Base-by-base conservation (phyloP, 768 basidiomycete genomes). In the Leccinum disarticulatum region DNA sequence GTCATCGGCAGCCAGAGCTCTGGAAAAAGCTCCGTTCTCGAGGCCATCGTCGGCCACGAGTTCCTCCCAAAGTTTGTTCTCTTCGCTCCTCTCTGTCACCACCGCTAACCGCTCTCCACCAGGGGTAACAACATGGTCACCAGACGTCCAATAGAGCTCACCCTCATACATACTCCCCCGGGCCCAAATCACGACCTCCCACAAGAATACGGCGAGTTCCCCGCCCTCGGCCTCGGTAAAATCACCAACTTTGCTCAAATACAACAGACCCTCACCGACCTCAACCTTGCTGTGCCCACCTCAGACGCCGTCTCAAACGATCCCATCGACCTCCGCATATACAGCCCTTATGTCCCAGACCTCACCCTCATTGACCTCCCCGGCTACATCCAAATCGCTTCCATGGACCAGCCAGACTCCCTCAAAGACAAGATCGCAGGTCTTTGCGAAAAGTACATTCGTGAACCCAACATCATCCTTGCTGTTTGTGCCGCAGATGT, bases 81-180 rank as follows among this genome's bases (percentile, higher is more conserved):
- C n/a, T 27, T 2, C 15, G 22, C 41, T 52, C 13, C 49, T 56
- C 46, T 10, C 38, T 47, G 31, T 41, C 56, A 22, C 17, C 25
- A 41, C 38, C 25, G 38, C 50, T 63, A 52, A 57, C 55, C 52
- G 30, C 47, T 31, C 51, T 48, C 22, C 4, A 35, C 17, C 68
- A 98, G 96, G 77, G 97, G 97, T 57, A 90, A 94, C 74, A 98
- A 98, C 74, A 99, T 99, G 97, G 97, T 98, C 35, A 99, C 97
- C 2, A 90, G 97, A 1, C 88, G 97, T 56, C 97, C 97, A 2
- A 98, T 99, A 67, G 97, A 99, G 71, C 85, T 99, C 60, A 99
- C 97, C 3, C 87, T 99, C 52, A 88, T 98, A 59, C 93, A 99
- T 70, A 96, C 91, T 0, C 93, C 93, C 22, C 71, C 83, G 17